Evolutionary conservation across 1,284 basidiomycete species (phyloP), one percentile per base, ranked within the genome.

Genomic region (Agaricales sp.): DNA sequence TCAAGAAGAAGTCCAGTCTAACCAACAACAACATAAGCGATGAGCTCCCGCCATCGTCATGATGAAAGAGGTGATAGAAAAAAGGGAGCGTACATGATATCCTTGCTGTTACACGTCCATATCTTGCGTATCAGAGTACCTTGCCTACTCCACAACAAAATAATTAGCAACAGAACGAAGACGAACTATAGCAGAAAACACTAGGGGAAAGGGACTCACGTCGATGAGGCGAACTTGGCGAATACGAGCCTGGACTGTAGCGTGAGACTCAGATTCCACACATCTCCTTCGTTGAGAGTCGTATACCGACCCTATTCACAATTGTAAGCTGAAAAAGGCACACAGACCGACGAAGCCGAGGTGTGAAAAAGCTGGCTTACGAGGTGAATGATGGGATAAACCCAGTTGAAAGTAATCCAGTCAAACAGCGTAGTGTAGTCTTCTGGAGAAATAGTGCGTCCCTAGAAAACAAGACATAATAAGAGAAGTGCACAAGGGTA

Each of bases 401-500:
- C 71, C 91, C 90, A 93, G 22, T 60, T 66, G 65, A 92, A 93
- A 0, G 83, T 80, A n/a, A 86, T 65, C 85, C 89, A 92, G 3
- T 78, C 73, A 66, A 75, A 82, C 0, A 93, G 69, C 0, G 80
- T 74, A 2, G 85, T 84, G 54, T 82, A 81, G 59, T 92, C 89
- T 61, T 94, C 91, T 0, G 78, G 78, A 0, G 75, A 70, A 38
- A 82, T 58, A n/a, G 71, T 61, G 49, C 64, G 58, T 4, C 77
- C 78, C 80, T 82, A 35, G 35, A 51, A 38, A 26, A 22, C 38
- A 45, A 45, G 30, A 49, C 45, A 18, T 18, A 19, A 38, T 4
- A 30, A 16, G 30, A 50, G 12, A 37, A 14, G 39, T 16, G 6
- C 11, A 16, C 21, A 3, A n/a, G 45, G 41, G 6, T 19, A 3